phyloP scores from a whole-genome alignment of 768 basidiomycete species.

The Mycena epipterygia region DNA sequence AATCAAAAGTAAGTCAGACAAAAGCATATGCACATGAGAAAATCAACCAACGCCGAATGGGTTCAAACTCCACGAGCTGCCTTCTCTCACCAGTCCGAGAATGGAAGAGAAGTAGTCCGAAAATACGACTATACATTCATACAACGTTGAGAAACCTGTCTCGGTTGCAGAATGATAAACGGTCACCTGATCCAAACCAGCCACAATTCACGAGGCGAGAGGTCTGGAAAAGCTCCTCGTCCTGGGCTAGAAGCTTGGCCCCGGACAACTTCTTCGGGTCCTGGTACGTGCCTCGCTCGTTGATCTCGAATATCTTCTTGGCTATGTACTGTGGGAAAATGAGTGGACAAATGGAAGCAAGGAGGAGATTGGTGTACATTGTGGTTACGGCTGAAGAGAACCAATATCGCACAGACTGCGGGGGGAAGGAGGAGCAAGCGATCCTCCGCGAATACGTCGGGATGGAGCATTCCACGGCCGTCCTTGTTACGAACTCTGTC shows the following conservation, averaged over 20 bases:
- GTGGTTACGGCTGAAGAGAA: conserved; percentile 93
- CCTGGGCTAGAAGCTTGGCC: conserved; percentile 62
- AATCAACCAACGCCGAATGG: conserved; percentile 73
- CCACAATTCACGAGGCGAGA: conserved; percentile 83
- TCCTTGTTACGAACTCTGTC: conserved; percentile 61
- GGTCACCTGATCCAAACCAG: conserved; percentile 76
- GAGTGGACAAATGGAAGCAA: background rate
- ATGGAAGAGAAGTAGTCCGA: conserved; percentile 88
- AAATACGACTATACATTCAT: conserved; percentile 65
- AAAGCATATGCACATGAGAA: background rate
- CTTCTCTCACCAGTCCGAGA: conserved; percentile 81
- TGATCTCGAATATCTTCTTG: conserved; percentile 81
- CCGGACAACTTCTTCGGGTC: conserved; percentile 65
- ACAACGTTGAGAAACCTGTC: conserved; percentile 13
- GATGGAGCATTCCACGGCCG: conserved; percentile 76
- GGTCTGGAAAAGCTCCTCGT: conserved; percentile 89
- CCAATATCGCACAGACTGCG: conserved; percentile 77
- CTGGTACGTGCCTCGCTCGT: conserved; percentile 76
- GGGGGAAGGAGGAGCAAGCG: conserved; percentile 86
- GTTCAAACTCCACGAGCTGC: conserved; percentile 81
- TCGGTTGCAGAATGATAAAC: conserved; percentile 3
- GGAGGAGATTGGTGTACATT: conserved; percentile 66
- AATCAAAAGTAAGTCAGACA: background rate
- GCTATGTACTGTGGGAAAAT: conserved; percentile 76
- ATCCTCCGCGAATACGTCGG: conserved; percentile 86